A percentile compares a stretch with the other conserved stretches of the same genome.
Conservation (phyloP, 306 rosid species). For the Biancaea sappan region DNA sequence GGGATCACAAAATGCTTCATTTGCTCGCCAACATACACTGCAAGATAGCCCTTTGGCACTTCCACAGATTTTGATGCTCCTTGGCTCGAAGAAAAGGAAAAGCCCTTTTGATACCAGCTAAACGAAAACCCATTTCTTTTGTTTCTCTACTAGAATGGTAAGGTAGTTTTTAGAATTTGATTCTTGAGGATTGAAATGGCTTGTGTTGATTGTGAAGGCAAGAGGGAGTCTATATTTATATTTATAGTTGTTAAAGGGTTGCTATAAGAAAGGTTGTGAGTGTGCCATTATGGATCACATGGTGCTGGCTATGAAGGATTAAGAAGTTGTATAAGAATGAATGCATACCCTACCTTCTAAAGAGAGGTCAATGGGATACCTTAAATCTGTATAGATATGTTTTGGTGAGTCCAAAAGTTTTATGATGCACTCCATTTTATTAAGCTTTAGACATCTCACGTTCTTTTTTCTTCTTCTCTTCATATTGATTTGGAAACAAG, state of each 20-base stretch:
- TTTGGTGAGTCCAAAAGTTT: too few species aligned
- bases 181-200: slow-evolving; percentile 6
- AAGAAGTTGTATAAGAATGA: too few species aligned
- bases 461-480: too few species aligned
- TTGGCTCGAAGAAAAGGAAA: slow-evolving; percentile 17
- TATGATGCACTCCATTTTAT: too few species aligned
- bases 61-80: slow-evolving; percentile 27
- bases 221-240: neutral
- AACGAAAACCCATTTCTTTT: slow-evolving; percentile 38
- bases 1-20: slow-evolving; percentile 52
- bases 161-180: neutral
- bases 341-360: too few species aligned
- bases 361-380: too few species aligned
- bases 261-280: too few species aligned
- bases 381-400: too few species aligned
- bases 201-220: slow-evolving; percentile 18
- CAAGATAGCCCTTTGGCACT: slow-evolving; percentile 53
- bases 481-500: too few species aligned
- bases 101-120: slow-evolving; percentile 30
- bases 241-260: slow-evolving; percentile 19
- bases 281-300: too few species aligned
- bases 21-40: slow-evolving; percentile 54
- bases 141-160: neutral
- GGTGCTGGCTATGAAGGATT: too few species aligned
- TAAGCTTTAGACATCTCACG: too few species aligned